phyloP scores from a whole-genome alignment of 805 yeast species.

The Kodamaea neixiangensis region DNA sequence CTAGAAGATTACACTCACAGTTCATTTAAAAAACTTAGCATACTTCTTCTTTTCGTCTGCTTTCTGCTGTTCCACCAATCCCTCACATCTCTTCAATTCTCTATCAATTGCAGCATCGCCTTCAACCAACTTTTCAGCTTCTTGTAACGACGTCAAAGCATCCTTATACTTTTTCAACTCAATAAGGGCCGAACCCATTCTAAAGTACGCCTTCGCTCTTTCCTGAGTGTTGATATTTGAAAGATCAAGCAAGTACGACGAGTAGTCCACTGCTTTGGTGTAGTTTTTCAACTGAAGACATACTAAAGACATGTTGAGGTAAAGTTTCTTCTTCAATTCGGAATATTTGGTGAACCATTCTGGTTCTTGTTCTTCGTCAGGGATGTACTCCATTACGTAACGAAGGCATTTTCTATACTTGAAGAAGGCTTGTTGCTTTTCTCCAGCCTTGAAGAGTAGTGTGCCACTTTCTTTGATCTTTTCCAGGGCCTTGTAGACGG shows the following conservation, averaged over 20 bases:
- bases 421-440: constrained; percentile 51
- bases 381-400: constrained; percentile 70
- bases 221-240: constrained; percentile 39
- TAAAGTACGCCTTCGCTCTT: constrained; percentile 57
- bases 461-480: constrained; percentile 72
- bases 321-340: constrained; percentile 53
- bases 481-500: constrained; percentile 51
- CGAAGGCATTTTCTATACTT: constrained; percentile 69
- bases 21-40: constrained; percentile 60
- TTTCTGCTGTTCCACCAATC: constrained; percentile 43
- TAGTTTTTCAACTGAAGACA: constrained; percentile 51
- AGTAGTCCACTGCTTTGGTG: constrained; percentile 52
- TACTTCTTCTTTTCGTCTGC: constrained; percentile 54
- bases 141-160: constrained; percentile 49
- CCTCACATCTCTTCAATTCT: constrained; percentile 46
- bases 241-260: constrained; percentile 57
- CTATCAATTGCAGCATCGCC: constrained; percentile 49
- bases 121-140: constrained; percentile 47
- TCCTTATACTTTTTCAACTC: constrained; percentile 48
- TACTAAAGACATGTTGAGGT: constrained; percentile 60
- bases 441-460: constrained; percentile 54
- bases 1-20: neutral
- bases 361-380: constrained; percentile 65
- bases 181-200: constrained; percentile 51
- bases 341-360: constrained; percentile 51